Evolutionary conservation across 1,284 basidiomycete genomes (phyloP).

Genomic region (Bondarzewia mesenterica): DNA sequence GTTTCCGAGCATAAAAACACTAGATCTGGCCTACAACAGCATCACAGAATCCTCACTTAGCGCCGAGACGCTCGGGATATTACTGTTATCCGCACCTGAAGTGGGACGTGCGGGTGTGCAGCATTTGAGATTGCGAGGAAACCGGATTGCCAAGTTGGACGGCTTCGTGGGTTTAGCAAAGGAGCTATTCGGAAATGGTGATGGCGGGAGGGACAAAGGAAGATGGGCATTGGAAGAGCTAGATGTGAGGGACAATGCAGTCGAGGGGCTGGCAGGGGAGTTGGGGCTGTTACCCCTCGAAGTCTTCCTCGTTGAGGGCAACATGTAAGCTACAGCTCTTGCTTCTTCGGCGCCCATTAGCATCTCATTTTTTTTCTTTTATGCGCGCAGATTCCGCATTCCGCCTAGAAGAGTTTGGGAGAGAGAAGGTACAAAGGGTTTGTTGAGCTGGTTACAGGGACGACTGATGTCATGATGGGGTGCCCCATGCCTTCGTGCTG

Average conservation of each 20-base stretch:
- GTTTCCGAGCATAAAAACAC: slow-evolving; percentile 58
- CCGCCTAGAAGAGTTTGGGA: slow-evolving; percentile 75
- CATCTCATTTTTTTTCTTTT: slow-evolving; percentile 2
- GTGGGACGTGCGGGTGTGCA: slow-evolving; percentile 42
- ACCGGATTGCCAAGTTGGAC: slow-evolving; percentile 50
- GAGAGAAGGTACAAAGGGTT: slow-evolving; percentile 73
- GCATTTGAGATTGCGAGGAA: slow-evolving; percentile 59
- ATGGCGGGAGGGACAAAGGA: slow-evolving; percentile 26
- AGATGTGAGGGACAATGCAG: slow-evolving; percentile 72
- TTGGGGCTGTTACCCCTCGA: slow-evolving; percentile 69
- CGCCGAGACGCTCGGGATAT: slow-evolving; percentile 31
- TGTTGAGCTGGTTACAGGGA: slow-evolving; percentile 59
- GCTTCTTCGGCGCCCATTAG: neutral
- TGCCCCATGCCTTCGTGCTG: no score
- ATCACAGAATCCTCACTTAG: slow-evolving; percentile 47
- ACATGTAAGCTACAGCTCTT: slow-evolving; percentile 48
- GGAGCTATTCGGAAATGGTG: slow-evolving; percentile 32
- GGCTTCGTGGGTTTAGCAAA: slow-evolving; percentile 49
- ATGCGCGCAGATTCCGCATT: slow-evolving; percentile 57
- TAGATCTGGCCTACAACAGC: slow-evolving; percentile 69
- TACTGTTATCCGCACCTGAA: slow-evolving; percentile 33
- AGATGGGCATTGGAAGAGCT: slow-evolving; percentile 73
- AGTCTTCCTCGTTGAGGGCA: slow-evolving; percentile 77
- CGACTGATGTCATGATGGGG: neutral
- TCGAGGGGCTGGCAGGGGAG: slow-evolving; percentile 56